phyloP scores from a whole-genome alignment of 2,329 filamentous ascomycete species.

The Colletotrichum viniferum region DNA sequence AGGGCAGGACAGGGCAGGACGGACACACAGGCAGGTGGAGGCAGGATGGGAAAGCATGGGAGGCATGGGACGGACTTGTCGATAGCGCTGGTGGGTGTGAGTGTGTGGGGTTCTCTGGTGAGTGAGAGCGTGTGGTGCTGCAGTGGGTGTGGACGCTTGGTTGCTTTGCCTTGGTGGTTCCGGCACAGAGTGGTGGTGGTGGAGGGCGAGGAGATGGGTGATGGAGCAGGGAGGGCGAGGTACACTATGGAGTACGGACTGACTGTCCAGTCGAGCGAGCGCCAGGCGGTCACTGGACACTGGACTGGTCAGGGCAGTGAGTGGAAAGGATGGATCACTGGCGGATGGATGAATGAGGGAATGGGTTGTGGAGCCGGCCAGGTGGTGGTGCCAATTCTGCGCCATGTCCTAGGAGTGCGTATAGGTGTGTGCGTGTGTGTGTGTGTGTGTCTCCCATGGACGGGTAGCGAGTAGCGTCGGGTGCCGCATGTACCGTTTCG shows the following conservation, averaged over 20 bases:
- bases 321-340: background rate
- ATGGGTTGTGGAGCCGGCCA: slow-evolving; percentile 8
- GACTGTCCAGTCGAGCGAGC: background rate
- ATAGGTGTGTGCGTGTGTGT: background rate
- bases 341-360: background rate
- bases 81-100: slow-evolving; percentile 3
- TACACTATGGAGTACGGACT: background rate
- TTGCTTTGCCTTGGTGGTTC: background rate
- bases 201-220: background rate
- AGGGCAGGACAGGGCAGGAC: background rate
- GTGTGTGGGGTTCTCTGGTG: background rate
- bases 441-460: background rate
- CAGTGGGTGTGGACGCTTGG: background rate
- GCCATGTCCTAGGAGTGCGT: background rate
- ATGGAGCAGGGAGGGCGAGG: background rate
- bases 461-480: background rate
- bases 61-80: slow-evolving; percentile 17
- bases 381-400: slow-evolving; percentile 9
- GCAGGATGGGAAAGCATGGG: background rate
- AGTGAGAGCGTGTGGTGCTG: background rate
- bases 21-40: background rate
- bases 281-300: background rate
- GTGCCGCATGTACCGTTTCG: background rate
- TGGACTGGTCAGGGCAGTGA: background rate
- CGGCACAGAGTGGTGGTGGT: background rate